Conservation (phyloP, 2,329 filamentous ascomycete species). For the Trichothecium sympodiale region DNA sequence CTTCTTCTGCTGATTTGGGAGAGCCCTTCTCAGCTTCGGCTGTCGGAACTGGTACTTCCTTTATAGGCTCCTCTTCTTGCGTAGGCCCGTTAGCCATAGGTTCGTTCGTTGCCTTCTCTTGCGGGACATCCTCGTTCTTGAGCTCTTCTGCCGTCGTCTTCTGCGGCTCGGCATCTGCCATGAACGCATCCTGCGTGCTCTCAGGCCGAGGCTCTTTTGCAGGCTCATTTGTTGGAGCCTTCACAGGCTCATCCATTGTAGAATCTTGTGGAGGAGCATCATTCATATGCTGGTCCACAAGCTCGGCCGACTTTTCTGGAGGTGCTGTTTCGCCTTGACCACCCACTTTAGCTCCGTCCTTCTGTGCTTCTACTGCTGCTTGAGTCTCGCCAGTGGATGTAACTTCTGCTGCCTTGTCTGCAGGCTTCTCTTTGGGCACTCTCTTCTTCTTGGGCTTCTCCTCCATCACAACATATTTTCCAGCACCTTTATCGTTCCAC, state of each 20-base stretch:
- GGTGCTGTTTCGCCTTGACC: background rate
- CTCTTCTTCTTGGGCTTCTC: conserved; percentile 51
- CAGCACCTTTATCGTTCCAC: conserved; percentile 54
- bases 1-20: background rate
- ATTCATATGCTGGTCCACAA: background rate
- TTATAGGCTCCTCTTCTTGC: too few species aligned
- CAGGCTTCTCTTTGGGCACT: conserved; percentile 25
- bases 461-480: conserved; percentile 36
- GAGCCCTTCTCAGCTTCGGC: background rate
- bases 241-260: too few species aligned
- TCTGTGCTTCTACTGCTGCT: conserved; percentile 1
- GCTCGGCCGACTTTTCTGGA: background rate
- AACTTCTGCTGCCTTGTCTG: conserved; percentile 3
- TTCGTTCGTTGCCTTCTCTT: too few species aligned
- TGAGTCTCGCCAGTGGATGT: background rate
- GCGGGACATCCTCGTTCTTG: too few species aligned
- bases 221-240: too few species aligned
- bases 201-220: too few species aligned
- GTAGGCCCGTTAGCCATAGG: too few species aligned
- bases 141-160: too few species aligned
- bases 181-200: too few species aligned
- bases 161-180: too few species aligned
- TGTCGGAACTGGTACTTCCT: background rate
- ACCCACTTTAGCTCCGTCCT: background rate
- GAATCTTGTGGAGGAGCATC: background rate